phyloP scores from a whole-genome alignment of 2,329 filamentous ascomycete genomes.

The Aspergillus sp. region DNA sequence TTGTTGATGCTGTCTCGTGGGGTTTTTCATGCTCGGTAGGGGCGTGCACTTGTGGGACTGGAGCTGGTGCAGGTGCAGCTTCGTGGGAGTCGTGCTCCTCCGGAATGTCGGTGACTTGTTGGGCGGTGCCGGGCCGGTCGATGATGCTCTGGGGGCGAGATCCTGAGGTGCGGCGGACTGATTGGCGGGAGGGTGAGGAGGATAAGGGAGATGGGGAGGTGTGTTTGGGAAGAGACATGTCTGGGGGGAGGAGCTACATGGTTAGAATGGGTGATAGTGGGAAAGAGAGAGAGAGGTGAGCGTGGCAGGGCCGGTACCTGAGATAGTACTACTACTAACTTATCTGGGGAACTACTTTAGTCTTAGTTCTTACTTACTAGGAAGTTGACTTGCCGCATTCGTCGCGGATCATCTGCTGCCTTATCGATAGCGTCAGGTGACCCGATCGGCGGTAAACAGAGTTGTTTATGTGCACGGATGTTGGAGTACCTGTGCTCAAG shows the following conservation, averaged over 20 bases:
- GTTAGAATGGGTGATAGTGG: conserved; percentile 16
- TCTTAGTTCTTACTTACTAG: too few relatives aligned
- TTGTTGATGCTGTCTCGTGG: conserved; percentile 16
- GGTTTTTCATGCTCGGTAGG: conserved; percentile 18
- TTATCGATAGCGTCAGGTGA: conserved; percentile 33
- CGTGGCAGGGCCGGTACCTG: not conserved
- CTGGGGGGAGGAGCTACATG: conserved; percentile 34
- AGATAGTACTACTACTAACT: not conserved
- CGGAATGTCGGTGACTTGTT: conserved; percentile 14
- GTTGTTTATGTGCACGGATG: not conserved
- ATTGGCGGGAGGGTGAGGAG: conserved; percentile 34
- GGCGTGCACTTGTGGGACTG: not conserved
- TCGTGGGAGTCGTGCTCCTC: conserved; percentile 18
- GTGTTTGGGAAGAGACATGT: conserved; percentile 40
- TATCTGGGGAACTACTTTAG: not conserved
- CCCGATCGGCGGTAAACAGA: not conserved
- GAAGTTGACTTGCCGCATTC: not conserved
- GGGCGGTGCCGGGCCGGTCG: conserved; percentile 20
- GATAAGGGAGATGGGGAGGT: conserved; percentile 26
- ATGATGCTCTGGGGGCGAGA: conserved; percentile 27
- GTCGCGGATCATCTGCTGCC: conserved; percentile 18
- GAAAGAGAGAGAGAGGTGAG: too few relatives aligned
- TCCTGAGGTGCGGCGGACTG: conserved; percentile 18
- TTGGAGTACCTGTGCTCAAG: not conserved
- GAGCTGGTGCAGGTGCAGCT: conserved; percentile 1